Base-by-base conservation (phyloP, 768 basidiomycete genomes). In the Tulasnella calospora region DNA sequence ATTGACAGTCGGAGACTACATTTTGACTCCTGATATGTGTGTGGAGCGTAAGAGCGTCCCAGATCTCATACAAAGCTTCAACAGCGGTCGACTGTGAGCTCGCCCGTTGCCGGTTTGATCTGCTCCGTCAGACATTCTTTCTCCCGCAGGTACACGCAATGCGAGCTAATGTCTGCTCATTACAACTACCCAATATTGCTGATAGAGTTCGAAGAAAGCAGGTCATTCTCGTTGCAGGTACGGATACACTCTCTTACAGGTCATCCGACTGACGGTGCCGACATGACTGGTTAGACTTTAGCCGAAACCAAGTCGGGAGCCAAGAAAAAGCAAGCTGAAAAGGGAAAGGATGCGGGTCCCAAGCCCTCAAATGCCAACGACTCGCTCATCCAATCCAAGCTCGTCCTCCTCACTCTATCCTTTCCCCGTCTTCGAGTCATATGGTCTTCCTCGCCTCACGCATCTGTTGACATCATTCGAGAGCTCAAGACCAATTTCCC, bases 161-260 rank as follows among this genome's bases (percentile, higher is more conserved):
- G 97, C 85, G 97, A 99, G 84, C 83, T 94, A 30, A 98, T 99
- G 97, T 95, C 94, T 0, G 92, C 92, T 21, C 93, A 98, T 83
- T 99, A 99, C 86, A 98, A 95, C 84, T 90, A 92, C 27, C 96
- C 97, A 0, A 88, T 99, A 74, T 86, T 99, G 21, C 87, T 99
- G 13, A 98, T 99, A 81, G 96, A 99, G 83, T 99, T 99, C 80
- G 97, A 99, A 83, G 95, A 99, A 85, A 93, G 98, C 84, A 98
- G 97, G 81, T 91, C 94, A 0, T 98, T 98, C 84, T 92, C 93
- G 0, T 87, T 99, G 15, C 93, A 96, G 85, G 96, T 94, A 79
- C 75, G 87, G 19, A 27, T 23, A n/a, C 73, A n/a, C n/a, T 41
- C n/a, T 33, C 35, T 61, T 38, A 44, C 75, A 6, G 72, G 38